Base-by-base conservation (phyloP, 2,329 filamentous ascomycete species). In the Trichoderma koningii region DNA sequence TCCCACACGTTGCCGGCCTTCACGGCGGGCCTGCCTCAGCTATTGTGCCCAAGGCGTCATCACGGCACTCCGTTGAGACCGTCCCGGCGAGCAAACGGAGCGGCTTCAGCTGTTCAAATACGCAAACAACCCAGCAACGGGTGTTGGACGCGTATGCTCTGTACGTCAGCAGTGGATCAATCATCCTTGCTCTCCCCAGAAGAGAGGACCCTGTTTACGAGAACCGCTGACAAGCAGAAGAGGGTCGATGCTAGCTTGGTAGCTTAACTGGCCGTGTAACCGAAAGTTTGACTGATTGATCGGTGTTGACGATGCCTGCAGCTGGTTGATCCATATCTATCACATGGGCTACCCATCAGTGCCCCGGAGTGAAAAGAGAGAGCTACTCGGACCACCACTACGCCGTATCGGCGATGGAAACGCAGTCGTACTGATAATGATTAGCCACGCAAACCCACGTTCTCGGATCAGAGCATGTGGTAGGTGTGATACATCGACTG, bases 141-240 rank as follows among this genome's bases (percentile, higher is more conserved):
- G 19, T n/a, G 10, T 51, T 14, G 41, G 50, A 63, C 50, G 60
- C 60, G 60, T 63, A 63, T 7, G 50, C 60, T 30, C 38, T 63
- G 60, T 63, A 55, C 60, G 60, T 63, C 60, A 63, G 60, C 60
- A 55, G 60, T 63, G 60, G 50, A 63, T 38, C 50, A 42, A 28
- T 14, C 3, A 53, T 41, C 60, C 60, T 55, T 63, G 60, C 23
- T 62, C 19, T 44, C 52, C 50, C n/a, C 47, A 23, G 42, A 30
- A 21, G 41, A 62, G 48, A 45, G 14, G 17, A 21, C 17, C 48
- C 47, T 38, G 38, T 62, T 41, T 19, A 45, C n/a, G 17, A 34
- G 38, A 52, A 44, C 17, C 38, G 47, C 30, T 17, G 48, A n/a
- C 48, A 52, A 52, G 48, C 9, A 26, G n/a, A 23, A 55, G 48